Evolutionary conservation across 441 rosid species (phyloP).

Genomic region (Rhodomyrtus psidioides): DNA sequence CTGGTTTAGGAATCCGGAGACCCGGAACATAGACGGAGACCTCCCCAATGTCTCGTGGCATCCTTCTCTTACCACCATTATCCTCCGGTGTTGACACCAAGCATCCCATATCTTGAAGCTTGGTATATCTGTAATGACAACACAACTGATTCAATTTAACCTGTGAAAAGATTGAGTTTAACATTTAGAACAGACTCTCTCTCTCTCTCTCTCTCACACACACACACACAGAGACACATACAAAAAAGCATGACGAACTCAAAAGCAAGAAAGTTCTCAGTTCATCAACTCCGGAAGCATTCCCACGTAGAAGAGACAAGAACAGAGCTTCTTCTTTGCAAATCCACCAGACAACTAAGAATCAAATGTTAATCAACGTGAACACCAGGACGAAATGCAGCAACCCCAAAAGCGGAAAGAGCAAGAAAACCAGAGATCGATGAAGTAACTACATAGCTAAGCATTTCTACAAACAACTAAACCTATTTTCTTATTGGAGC

Average conservation of each 20-base stretch:
- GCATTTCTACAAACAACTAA: background rate
- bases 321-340: background rate
- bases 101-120: slow-evolving; percentile 74
- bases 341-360: background rate
- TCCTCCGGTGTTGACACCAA: slow-evolving; percentile 68
- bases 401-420: background rate
- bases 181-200: background rate
- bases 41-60: slow-evolving; percentile 76
- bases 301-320: background rate
- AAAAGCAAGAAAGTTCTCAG: background rate
- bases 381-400: background rate
- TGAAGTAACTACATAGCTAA: background rate
- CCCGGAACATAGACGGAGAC: slow-evolving; percentile 85
- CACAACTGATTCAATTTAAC: background rate
- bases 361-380: background rate
- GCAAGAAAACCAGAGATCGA: background rate
- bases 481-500: background rate
- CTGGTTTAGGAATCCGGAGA: slow-evolving; percentile 82
- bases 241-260: background rate
- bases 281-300: background rate
- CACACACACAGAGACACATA: too few species aligned
- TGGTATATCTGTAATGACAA: background rate
- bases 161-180: background rate
- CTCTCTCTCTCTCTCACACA: background rate
- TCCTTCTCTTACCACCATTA: slow-evolving; percentile 65